Evolutionary conservation across 2,329 filamentous ascomycete genomes (phyloP).

Genomic region (Blastomyces percursus): DNA sequence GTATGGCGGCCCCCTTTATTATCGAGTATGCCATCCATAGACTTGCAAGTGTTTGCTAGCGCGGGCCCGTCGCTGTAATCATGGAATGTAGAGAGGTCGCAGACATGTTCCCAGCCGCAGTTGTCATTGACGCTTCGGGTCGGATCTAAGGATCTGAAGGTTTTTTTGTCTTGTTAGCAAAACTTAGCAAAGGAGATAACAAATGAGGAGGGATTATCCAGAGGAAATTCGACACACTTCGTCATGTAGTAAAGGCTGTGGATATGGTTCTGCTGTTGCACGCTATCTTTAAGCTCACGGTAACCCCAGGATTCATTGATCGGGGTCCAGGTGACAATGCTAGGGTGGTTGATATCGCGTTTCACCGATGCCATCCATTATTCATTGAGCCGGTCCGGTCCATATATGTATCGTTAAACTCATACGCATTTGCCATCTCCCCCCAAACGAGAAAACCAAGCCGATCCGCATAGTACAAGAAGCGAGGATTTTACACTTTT

Average conservation of each 20-base stretch:
- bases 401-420: constrained; percentile 49
- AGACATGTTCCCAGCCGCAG: constrained; percentile 60
- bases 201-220: background rate
- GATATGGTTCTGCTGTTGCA: constrained; percentile 53
- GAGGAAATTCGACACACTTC: constrained; percentile 37
- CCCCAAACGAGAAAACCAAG: constrained; percentile 57
- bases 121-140: constrained; percentile 59
- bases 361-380: constrained; percentile 55
- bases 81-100: constrained; percentile 56
- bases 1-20: constrained; percentile 44
- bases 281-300: constrained; percentile 44
- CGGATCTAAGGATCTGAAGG: constrained; percentile 44
- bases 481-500: constrained; percentile 56
- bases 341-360: constrained; percentile 56
- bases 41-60: constrained; percentile 44
- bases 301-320: constrained; percentile 58
- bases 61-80: constrained; percentile 52
- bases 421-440: constrained; percentile 59
- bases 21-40: constrained; percentile 43
- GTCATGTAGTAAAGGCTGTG: constrained; percentile 53
- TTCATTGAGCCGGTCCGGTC: constrained; percentile 48
- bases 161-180: too few species aligned
- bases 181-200: background rate
- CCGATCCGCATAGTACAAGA: constrained; percentile 56
- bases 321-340: constrained; percentile 55